Evolutionary conservation across 768 basidiomycete genomes (phyloP), one percentile per base, ranked within the genome.

Genomic region (Tricholoma sp.): DNA sequence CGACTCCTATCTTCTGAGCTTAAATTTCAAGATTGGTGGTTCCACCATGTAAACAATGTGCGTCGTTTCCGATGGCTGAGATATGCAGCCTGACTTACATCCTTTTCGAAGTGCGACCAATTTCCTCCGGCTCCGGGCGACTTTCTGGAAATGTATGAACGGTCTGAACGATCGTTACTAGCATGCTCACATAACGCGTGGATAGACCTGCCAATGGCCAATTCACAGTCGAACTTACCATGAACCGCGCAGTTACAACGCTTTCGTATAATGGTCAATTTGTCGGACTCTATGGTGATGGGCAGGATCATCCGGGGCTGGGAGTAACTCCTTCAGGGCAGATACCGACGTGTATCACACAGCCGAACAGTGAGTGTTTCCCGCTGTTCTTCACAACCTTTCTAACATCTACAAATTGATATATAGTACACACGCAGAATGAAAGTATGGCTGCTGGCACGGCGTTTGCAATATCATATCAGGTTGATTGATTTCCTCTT

Each of bases 391-490:
- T 18, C 21, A 12, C 50, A 16, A 27, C 19, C n/a, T 4, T 31
- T 43, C 21, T 24, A 35, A 47, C 39, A 54, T 39, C 46, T 2
- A 56, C 21, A 43, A 24, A 21, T 31, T 47, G 52, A 11, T 59
- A 52, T 24, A 4, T 41, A 83, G 81, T 83, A 64, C 81, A 83
- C 64, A 72, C 80, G 1, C 80, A 82, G 59, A 81, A 82, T 55
- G 66, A 77, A 54, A 69, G 74, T 10, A 76, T 70, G 69, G 79
- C 80, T 47, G 79, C 81, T 43, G 81, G 81, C 2, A 78, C 80
- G 39, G 81, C 77, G 2, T 81, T 83, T 57, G 80, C 80, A 18
- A 83, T 83, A 50, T 74, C 81, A 12, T 83, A 83, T 59, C 64
- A 73, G 37, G 80, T 80, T 54, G 21, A 64, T 62, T 39, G 18